Evolutionary conservation across 2,329 filamentous ascomycete genomes (phyloP), one percentile per base, ranked within the genome.

Genomic region (Phialophora expanda): DNA sequence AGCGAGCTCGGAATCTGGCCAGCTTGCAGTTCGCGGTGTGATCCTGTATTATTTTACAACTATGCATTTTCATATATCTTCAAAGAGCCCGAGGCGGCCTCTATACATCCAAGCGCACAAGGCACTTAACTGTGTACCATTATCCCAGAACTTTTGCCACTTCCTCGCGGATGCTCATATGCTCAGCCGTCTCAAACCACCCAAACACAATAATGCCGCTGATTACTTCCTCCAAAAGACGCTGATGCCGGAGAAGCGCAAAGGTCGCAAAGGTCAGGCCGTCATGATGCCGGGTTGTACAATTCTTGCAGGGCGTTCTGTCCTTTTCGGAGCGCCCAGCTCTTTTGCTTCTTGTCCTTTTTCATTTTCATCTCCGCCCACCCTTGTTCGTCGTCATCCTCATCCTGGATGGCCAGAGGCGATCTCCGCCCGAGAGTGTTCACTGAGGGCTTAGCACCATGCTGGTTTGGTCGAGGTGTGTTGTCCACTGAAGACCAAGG

Each of bases 281-380:
- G 46, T 62, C 56, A 69, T 34, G 67, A 58, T 53, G 67, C 65
- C 46, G 60, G 66, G 56, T 67, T 70, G 46, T 71, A 72, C 46
- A 72, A 61, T 55, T 72, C 71, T 59, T 70, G 66, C 32, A 72
- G 65, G 3, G 66, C 56, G 53, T 70, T 73, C 50, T 68, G 61
- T 51, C 65, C 75, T 66, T 78, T 80, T 68, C 80, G 81, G 65
- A 80, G 67, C 59, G 79, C 80, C 80, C 81, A 82, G 65, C 73
- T 76, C 69, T 73, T 80, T 74, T 80, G 81, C 73, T 82, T 83
- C 71, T 81, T 81, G 62, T 83, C 80, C 60, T 80, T 78, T 67
- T 78, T 80, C 73, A 79, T 79, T 75, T 78, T 79, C 81, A 83
- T 81, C 64, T 83, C 79, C n/a, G 80, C 78, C 81, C 81, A 83